Conservation (phyloP, 768 basidiomycete species). For the Coprinopsis cinerea region DNA sequence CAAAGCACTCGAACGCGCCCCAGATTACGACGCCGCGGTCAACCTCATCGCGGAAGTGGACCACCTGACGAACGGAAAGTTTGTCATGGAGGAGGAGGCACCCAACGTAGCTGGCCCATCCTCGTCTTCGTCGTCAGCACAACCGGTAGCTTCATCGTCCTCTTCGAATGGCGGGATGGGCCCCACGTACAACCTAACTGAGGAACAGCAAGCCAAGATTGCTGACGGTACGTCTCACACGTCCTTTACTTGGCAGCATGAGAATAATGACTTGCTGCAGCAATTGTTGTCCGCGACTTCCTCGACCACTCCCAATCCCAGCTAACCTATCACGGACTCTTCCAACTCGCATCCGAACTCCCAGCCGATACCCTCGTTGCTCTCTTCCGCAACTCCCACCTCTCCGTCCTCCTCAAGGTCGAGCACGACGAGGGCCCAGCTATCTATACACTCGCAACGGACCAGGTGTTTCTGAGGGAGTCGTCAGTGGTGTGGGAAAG, state of each 20-base stretch:
- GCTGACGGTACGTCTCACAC: slow-evolving; percentile 51
- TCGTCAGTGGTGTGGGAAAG: slow-evolving; percentile 86
- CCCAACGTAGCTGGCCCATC: slow-evolving; percentile 4
- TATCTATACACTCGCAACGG: slow-evolving; percentile 82
- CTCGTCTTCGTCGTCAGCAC: not conserved
- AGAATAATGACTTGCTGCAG: slow-evolving; percentile 29
- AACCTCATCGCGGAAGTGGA: slow-evolving; percentile 77
- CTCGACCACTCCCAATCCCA: slow-evolving; percentile 72
- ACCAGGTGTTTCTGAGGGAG: slow-evolving; percentile 74
- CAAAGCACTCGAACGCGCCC: slow-evolving; percentile 39
- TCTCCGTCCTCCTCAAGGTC: slow-evolving; percentile 78
- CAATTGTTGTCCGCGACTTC: slow-evolving; percentile 61
- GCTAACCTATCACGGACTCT: slow-evolving; percentile 83
- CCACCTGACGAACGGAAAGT: slow-evolving; percentile 56
- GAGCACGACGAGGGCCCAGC: slow-evolving; percentile 29
- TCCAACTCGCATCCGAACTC: slow-evolving; percentile 67
- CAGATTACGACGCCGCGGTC: slow-evolving; percentile 72
- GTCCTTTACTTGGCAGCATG: not conserved
- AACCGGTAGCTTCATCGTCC: slow-evolving; percentile 9
- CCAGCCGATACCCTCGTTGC: slow-evolving; percentile 56
- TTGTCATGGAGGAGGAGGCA: slow-evolving; percentile 41
- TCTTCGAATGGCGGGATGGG: slow-evolving; percentile 14
- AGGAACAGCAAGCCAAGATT: slow-evolving; percentile 56
- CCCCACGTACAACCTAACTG: slow-evolving; percentile 32
- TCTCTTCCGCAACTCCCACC: slow-evolving; percentile 86